Base-by-base conservation (phyloP, 2,329 filamentous ascomycete species). In the Aspergillus awamori region DNA sequence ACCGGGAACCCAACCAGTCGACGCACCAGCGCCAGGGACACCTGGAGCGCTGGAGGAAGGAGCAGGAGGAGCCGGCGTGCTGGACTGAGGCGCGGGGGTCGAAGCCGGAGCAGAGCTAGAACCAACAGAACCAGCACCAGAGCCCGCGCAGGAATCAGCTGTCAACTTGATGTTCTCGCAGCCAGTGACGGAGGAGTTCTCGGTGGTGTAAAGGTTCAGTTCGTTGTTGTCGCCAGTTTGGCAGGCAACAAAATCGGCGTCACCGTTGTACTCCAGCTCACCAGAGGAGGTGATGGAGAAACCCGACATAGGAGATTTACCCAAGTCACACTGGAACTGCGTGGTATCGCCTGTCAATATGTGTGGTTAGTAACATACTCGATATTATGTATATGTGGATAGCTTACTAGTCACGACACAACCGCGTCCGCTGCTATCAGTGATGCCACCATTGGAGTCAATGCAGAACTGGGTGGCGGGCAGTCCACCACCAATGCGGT, bases 401-500 rank as follows among this genome's bases (percentile, higher is more conserved):
- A 22, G 77, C 79, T 72, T 74, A 86, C 83, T 79, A 64, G 87
- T 89, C 69, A 89, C 77, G 74, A 88, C 87, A 69, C 88, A 90
- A 20, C 87, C 86, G 60, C 84, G 80, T 48, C 83, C 83, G 52
- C 79, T 79, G 52, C 76, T 72, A 70, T 89, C 87, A 17, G 79
- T 83, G 62, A 90, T 81, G 22, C 73, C 77, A 48, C 83, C 82
- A 55, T 80, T 80, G 15, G 79, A 77, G 63, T 82, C 78, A 67
- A 89, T 81, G 60, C 81, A 86, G 71, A 84, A 89, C 8, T 81
- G 77, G 13, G 80, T 81, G 51, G 80, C 69, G 4, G 75, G 64
- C 11, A 84, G 72, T 30, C 64, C 77, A 45, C 83, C 82, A 39
- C 84, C 83, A 48, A 88, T 80, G 53, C 86, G 82, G 68, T 82